Evolutionary conservation across 1,139 yeast genomes (phyloP), one percentile per base, ranked within the genome.

Genomic region (Blastobotrys illinoisensis): DNA sequence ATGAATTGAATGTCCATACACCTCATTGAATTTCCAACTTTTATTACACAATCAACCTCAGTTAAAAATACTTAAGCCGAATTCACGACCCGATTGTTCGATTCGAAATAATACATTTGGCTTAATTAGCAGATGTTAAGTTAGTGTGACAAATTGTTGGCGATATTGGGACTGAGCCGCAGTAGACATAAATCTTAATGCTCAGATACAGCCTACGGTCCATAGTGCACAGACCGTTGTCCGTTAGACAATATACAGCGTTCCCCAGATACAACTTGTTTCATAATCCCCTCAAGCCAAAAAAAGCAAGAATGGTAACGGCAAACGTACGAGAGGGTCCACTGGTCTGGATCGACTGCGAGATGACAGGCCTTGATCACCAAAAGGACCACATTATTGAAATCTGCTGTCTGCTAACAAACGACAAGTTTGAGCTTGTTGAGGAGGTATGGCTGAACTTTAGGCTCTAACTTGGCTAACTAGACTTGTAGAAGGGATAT

Each of bases 281-380:
- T n/a, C 16, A 32, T 16, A n/a, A 32, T 7, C 40, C 16, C 5
- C 3, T 13, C 40, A 32, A 32, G 16, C 40, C 16, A n/a, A 3
- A 44, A 18, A 26, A 24, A 46, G 32, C 24, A 11, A 20, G 44
- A 36, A 49, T 19, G 44, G 52, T 18, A 3, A 13, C 28, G 5
- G 26, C 32, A 1, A 32, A 46, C 24, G 51, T 53, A 54, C 24
- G 44, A 5, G 47, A 49, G 18, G 54, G 54, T 3, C 66, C 66
- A 1, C 45, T 62, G 16, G 95, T 90, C 3, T 90, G 97, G 97
- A 79, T 90, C 24, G 97, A 90, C 71, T 83, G 88, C 64, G 88
- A 83, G 69, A 95, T 95, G 99, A 95, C 99, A 0, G 99, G 99
- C 0, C 74, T 95, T 49, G 86, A 93, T 63, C 83, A 84, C 21